Evolutionary conservation across 192 early-diverging fungal species (phyloP).

Genomic region (Endogone sp.): DNA sequence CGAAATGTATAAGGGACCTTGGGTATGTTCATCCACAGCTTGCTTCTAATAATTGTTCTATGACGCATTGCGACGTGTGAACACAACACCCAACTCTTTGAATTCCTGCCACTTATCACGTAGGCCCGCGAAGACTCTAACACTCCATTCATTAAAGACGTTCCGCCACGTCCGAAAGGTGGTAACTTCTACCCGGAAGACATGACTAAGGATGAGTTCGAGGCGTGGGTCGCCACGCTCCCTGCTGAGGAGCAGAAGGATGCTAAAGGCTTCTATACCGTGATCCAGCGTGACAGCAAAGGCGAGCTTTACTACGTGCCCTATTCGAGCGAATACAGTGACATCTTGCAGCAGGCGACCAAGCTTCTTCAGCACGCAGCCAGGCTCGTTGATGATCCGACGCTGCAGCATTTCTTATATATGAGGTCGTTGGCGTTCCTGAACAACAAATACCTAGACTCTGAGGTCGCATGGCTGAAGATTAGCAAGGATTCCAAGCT

Average conservation of each 20-base stretch:
- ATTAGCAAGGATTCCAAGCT: conserved; percentile 58
- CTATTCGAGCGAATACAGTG: conserved; percentile 56
- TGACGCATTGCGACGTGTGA: too few species aligned
- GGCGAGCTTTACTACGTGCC: conserved; percentile 37
- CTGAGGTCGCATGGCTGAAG: conserved; percentile 66
- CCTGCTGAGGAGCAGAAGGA: conserved; percentile 31
- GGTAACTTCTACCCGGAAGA: conserved; percentile 73
- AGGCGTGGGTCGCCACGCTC: conserved; percentile 48
- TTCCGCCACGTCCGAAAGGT: conserved; percentile 40
- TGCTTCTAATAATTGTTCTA: conserved; percentile 5
- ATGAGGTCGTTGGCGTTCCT: conserved; percentile 51
- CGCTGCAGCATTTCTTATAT: conserved; percentile 55
- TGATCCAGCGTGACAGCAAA: conserved; percentile 39
- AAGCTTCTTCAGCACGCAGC: conserved; percentile 52
- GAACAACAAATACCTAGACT: conserved; percentile 60
- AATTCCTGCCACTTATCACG: too few species aligned
- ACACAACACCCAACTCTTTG: too few species aligned
- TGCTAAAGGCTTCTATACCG: conserved; percentile 66
- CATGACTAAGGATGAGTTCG: conserved; percentile 61
- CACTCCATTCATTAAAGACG: conserved; percentile 45
- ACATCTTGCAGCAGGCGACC: conserved; percentile 50
- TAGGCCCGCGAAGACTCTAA: conserved; percentile 43
- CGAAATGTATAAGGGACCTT: conserved; percentile 64
- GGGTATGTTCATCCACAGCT: conserved; percentile 40
- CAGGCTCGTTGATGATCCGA: conserved; percentile 46